A percentile compares a stretch with the other conserved stretches of the same genome.
These are phyloP conservation scores for Annulohypoxylon bovei DNA, from an alignment of 495 filamentous ascomycete species.

Conservation along the genomic window DNA sequence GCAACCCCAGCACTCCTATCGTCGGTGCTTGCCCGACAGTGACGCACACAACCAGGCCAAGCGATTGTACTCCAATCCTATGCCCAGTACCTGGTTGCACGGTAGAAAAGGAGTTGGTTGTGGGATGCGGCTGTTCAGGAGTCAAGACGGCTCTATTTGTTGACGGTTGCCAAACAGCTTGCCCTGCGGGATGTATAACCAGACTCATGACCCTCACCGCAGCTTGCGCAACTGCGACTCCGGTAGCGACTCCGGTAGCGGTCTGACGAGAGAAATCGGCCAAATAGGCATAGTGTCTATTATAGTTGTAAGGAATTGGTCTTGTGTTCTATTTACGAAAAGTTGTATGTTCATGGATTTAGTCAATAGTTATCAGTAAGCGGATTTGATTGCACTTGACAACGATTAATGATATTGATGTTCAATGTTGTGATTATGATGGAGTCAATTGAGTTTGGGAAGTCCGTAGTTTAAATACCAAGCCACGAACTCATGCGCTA, in stretches of 20 bases:
- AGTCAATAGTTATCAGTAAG: background rate
- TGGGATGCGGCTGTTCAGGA: conserved; percentile 52
- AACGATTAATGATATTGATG: background rate
- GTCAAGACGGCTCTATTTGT: conserved; percentile 53
- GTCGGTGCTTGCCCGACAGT: conserved; percentile 51
- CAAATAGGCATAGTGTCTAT: background rate
- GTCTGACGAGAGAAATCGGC: background rate
- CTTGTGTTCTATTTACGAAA: background rate
- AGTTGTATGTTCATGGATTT: background rate
- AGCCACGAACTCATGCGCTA: conserved; percentile 24
- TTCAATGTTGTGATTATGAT: no score
- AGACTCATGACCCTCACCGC: conserved; percentile 46
- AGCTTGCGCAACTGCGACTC: conserved; percentile 27
- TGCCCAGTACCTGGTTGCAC: conserved; percentile 56
- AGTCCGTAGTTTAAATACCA: background rate
- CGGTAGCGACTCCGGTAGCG: background rate
- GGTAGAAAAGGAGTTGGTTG: conserved; percentile 39
- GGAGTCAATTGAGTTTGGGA: background rate
- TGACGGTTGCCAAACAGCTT: conserved; percentile 53
- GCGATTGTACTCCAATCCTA: conserved; percentile 50
- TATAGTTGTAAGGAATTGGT: background rate
- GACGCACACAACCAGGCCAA: conserved; percentile 52
- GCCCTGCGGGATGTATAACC: conserved; percentile 50
- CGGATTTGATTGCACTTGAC: background rate
- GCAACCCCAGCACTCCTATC: conserved; percentile 13